Evolutionary conservation across 768 basidiomycete genomes (phyloP).

Genomic region (Ramaria rubella): DNA sequence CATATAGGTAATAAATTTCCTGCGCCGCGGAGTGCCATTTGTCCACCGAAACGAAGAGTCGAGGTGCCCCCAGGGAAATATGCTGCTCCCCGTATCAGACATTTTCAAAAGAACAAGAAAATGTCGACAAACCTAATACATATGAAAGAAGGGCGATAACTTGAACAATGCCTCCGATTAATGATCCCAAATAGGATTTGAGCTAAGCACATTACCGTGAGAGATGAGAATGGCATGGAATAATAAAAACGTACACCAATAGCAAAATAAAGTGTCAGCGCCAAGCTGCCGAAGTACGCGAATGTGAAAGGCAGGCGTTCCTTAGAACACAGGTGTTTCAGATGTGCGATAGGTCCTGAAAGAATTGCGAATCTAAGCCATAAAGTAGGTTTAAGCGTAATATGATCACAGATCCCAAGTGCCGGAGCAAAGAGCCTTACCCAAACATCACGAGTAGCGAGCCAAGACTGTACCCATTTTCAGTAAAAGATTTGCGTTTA

Average conservation of each 20-base stretch:
- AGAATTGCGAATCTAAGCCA: constrained; percentile 69
- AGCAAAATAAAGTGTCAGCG: constrained; percentile 86
- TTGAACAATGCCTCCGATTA: constrained; percentile 78
- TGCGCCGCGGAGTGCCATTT: constrained; percentile 78
- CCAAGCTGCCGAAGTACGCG: constrained; percentile 79
- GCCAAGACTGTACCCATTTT: constrained; percentile 51
- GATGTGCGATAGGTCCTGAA: constrained; percentile 84
- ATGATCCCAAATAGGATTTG: constrained; percentile 79
- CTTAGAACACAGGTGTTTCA: constrained; percentile 78
- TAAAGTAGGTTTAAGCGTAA: not conserved
- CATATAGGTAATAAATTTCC: constrained; percentile 76
- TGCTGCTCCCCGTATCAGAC: constrained; percentile 30
- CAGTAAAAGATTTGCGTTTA: not conserved
- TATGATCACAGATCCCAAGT: not conserved
- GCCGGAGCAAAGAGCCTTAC: constrained; percentile 31
- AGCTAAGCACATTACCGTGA: constrained; percentile 37
- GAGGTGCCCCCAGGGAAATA: constrained; percentile 92
- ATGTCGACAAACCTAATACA: constrained; percentile 38
- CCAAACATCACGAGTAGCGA: constrained; percentile 95
- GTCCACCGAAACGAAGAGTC: constrained; percentile 73
- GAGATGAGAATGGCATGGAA: constrained; percentile 4
- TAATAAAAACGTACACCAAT: constrained; percentile 69
- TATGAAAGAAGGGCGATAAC: constrained; percentile 83
- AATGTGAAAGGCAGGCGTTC: constrained; percentile 80
- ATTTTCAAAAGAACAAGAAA: not conserved